Percentiles rank a stretch among this genome's conserved stretches.
These are phyloP conservation scores for Plenodomus biglobosus DNA, from an alignment of 2,329 filamentous ascomycete species.

Conservation along the genomic window DNA sequence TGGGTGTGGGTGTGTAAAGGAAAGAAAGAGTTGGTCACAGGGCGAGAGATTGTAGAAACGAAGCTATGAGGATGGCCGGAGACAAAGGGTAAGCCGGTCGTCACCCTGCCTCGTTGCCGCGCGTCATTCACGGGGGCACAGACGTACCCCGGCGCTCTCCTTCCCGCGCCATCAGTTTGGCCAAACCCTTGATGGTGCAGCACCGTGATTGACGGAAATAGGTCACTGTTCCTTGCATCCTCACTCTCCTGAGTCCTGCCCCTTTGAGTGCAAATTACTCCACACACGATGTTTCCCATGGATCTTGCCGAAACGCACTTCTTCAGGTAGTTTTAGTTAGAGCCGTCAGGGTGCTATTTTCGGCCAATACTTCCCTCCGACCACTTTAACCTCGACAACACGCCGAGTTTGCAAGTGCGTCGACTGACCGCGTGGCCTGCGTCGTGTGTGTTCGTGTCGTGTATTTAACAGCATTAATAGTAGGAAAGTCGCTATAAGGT, in stretches of 20 bases:
- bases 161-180: neutral
- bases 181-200: neutral
- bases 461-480: too few species aligned
- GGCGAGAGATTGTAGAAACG: conserved; percentile 15
- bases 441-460: neutral
- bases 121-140: conserved; percentile 7
- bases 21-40: conserved; percentile 10
- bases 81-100: conserved; percentile 15
- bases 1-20: too few species aligned
- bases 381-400: neutral
- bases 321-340: neutral
- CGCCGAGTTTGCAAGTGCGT: neutral
- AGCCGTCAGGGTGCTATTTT: neutral
- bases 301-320: neutral
- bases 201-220: neutral
- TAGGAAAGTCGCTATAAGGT: too few species aligned
- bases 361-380: neutral
- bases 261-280: neutral
- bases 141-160: conserved; percentile 1
- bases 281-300: neutral
- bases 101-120: conserved; percentile 5
- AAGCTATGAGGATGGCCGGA: conserved; percentile 10
- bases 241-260: neutral
- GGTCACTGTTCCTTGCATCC: neutral
- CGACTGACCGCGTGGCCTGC: neutral